Percentiles rank a stretch among this genome's conserved stretches.
These are phyloP conservation scores for Termitomyces sp. DNA, from an alignment of 1,284 basidiomycete species.

Conservation along the genomic window DNA sequence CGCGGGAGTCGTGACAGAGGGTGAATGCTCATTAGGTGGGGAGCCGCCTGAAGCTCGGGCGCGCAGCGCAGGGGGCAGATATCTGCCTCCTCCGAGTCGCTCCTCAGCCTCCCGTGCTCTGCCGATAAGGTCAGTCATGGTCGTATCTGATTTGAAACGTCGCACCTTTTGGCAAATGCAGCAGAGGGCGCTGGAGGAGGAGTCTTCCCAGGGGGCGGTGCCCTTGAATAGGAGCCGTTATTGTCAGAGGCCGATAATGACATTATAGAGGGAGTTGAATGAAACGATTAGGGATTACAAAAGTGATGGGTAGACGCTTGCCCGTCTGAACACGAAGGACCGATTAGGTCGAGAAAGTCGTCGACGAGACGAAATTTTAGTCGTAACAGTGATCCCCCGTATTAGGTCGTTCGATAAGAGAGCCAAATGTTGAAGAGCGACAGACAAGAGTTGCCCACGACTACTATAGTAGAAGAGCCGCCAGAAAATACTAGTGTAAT, in stretches of 20 bases:
- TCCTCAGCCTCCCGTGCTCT: constrained; percentile 82
- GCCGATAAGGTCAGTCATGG: constrained; percentile 15
- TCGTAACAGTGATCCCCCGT: constrained; percentile 30
- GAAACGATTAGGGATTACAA: constrained; percentile 82
- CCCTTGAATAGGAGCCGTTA: constrained; percentile 71
- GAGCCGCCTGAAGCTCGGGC: constrained; percentile 64
- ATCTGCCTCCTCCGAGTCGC: constrained; percentile 55
- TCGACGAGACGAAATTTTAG: constrained; percentile 20
- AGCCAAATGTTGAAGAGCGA: constrained; percentile 35
- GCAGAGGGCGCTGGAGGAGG: constrained; percentile 86
- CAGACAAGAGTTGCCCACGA: constrained; percentile 36
- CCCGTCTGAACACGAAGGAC: constrained; percentile 36
- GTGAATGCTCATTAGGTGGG: constrained; percentile 60
- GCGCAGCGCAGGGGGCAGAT: constrained; percentile 77
- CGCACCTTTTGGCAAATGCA: constrained; percentile 80
- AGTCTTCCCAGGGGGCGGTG: constrained; percentile 74
- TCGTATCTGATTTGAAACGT: constrained; percentile 16
- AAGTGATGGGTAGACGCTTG: constrained; percentile 37
- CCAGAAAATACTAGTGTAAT: constrained; percentile 39
- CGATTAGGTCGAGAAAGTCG: constrained; percentile 33
- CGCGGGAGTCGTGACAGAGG: constrained; percentile 49
- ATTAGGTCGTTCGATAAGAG: constrained; percentile 19
- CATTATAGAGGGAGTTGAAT: constrained; percentile 67
- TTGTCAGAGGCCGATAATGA: constrained; percentile 80
- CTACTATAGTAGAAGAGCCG: constrained; percentile 29